Conservation (phyloP, 1,139 yeast species). For the Scheffersomyces titani region DNA sequence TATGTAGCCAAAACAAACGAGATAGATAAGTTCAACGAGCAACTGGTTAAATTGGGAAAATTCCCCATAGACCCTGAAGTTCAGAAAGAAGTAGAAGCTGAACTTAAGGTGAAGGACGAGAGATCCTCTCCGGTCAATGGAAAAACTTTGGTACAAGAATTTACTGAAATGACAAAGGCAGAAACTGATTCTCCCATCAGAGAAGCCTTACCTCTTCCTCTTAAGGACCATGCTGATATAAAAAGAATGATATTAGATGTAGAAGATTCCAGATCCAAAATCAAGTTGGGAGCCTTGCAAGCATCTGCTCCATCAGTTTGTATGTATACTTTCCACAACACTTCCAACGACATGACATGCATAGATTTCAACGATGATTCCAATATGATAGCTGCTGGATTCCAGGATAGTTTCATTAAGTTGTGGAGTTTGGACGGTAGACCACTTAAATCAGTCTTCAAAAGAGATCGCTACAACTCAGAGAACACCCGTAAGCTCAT, state of each 20-base stretch:
- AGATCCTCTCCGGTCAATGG: slow-evolving; percentile 38
- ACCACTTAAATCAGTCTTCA: slow-evolving; percentile 67
- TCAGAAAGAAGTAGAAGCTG: slow-evolving; percentile 80
- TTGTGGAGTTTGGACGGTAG: slow-evolving; percentile 93
- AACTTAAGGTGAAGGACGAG: slow-evolving; percentile 76
- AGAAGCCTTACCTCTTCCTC: slow-evolving; percentile 82
- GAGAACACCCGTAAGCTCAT: slow-evolving; percentile 63
- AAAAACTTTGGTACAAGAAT: slow-evolving; percentile 49
- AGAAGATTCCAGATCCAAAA: slow-evolving; percentile 77
- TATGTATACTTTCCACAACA: slow-evolving; percentile 97
- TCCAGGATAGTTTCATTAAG: slow-evolving; percentile 86
- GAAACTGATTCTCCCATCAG: slow-evolving; percentile 68
- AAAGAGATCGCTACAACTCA: slow-evolving; percentile 56
- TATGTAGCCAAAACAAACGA: slow-evolving; percentile 50
- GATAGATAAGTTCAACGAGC: slow-evolving; percentile 62
- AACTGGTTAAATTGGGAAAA: slow-evolving; percentile 77
- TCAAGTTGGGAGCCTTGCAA: slow-evolving; percentile 62
- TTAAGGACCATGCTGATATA: slow-evolving; percentile 76
- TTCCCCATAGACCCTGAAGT: slow-evolving; percentile 86
- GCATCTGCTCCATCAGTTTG: slow-evolving; percentile 92
- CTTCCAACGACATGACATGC: slow-evolving; percentile 83
- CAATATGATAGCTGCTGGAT: slow-evolving; percentile 88
- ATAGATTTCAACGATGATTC: slow-evolving; percentile 86
- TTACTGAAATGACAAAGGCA: slow-evolving; percentile 47
- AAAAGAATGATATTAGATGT: slow-evolving; percentile 76